Evolutionary conservation across 352 stramenopile species (phyloP).

Genomic region (Phytophthora pisi): DNA sequence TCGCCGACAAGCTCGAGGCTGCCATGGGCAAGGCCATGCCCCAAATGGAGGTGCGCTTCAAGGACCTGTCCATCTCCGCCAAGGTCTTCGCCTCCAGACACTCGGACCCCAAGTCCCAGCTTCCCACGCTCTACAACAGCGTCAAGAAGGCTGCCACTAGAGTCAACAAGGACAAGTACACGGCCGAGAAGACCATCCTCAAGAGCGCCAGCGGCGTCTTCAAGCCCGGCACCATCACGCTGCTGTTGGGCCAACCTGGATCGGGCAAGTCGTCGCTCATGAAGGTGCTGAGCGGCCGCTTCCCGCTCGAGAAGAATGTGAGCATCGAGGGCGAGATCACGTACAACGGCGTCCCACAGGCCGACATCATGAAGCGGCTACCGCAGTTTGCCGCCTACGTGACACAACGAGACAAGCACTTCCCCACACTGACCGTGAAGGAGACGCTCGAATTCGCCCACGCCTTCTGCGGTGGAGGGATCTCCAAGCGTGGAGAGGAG

Average conservation of each 20-base stretch:
- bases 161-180: constrained; percentile 39
- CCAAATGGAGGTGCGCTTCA: constrained; percentile 39
- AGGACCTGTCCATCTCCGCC: constrained; percentile 32
- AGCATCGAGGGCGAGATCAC: too few species aligned
- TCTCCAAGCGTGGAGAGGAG: too few species aligned
- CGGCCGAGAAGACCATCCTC: constrained; percentile 47
- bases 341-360: too few species aligned
- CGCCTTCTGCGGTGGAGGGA: too few species aligned
- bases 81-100: constrained; percentile 24
- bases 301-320: too few species aligned
- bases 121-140: constrained; percentile 52
- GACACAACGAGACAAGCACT: too few species aligned
- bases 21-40: constrained; percentile 27
- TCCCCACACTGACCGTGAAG: too few species aligned
- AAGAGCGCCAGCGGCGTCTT: constrained; percentile 52
- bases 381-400: too few species aligned
- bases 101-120: constrained; percentile 25
- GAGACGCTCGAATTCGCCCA: too few species aligned
- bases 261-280: constrained; percentile 33
- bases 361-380: too few species aligned
- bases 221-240: constrained; percentile 29
- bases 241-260: constrained; percentile 24
- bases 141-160: constrained; percentile 35
- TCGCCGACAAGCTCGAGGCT: constrained; percentile 26
- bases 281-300: too few species aligned